These are phyloP conservation scores for Zygoascus bituminiphila DNA, from an alignment of 805 yeast species.

Conservation along the genomic window DNA sequence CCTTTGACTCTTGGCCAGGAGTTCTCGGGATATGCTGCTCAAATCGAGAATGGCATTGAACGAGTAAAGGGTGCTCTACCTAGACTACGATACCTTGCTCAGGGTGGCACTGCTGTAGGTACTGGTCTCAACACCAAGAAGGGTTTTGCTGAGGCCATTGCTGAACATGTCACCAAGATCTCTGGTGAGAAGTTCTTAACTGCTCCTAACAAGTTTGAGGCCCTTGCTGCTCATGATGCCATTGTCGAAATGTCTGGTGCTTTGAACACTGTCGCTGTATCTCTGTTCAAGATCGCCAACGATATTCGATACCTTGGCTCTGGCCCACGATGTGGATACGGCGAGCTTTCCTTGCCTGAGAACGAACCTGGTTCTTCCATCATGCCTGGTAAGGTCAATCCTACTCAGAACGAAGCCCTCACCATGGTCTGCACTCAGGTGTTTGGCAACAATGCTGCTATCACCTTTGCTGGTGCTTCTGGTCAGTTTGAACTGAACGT, in stretches of 20 bases:
- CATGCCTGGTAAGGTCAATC: constrained; percentile 99
- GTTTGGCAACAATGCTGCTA: constrained; percentile 90
- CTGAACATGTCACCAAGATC: constrained; percentile 73
- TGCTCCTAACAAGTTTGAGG: constrained; percentile 98
- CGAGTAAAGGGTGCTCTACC: constrained; percentile 75
- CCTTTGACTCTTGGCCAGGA: constrained; percentile 98
- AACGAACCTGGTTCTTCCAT: constrained; percentile 99
- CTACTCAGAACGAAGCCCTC: constrained; percentile 97
- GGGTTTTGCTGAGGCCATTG: constrained; percentile 84
- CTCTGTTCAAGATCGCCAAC: constrained; percentile 92
- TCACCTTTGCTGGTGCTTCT: constrained; percentile 96
- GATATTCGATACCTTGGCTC: constrained; percentile 97
- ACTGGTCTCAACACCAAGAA: constrained; percentile 92
- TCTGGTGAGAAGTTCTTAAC: constrained; percentile 87
- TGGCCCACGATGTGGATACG: constrained; percentile 99
- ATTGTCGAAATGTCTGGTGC: constrained; percentile 97
- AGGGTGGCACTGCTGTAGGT: constrained; percentile 99
- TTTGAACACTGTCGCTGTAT: constrained; percentile 86
- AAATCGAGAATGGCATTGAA: constrained; percentile 80
- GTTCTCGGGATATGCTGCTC: constrained; percentile 93
- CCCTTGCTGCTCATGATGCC: constrained; percentile 98
- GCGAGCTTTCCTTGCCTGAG: constrained; percentile 90
- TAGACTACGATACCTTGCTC: constrained; percentile 77
- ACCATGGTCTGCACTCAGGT: constrained; percentile 98
- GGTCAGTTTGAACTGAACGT: constrained; percentile 98